Conservation (phyloP, 2,329 filamentous ascomycete species). For the Pseudopithomyces maydicus region DNA sequence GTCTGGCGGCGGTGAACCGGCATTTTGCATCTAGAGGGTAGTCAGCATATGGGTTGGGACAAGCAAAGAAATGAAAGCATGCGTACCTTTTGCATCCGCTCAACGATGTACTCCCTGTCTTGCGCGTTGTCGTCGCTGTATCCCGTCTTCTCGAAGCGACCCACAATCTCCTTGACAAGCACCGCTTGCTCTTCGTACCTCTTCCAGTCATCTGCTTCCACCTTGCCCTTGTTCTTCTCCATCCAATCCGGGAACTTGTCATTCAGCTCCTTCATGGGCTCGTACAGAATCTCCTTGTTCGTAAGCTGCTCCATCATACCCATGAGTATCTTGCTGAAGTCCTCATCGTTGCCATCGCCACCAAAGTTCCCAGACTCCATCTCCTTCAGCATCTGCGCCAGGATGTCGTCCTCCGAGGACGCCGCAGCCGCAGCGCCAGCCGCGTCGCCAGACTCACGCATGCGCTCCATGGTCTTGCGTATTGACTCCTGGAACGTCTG, state of each 20-base stretch:
- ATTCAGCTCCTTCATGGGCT: conserved; percentile 96
- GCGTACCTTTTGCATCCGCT: conserved; percentile 92
- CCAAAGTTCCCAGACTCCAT: conserved; percentile 69
- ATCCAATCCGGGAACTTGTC: conserved; percentile 94
- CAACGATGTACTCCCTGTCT: conserved; percentile 91
- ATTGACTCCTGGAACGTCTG: conserved; percentile 91
- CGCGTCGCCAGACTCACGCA: conserved; percentile 86
- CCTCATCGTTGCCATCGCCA: conserved; percentile 70
- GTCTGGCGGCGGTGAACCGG: conserved; percentile 87
- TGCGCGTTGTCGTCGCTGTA: conserved; percentile 82
- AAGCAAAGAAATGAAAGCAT: not conserved
- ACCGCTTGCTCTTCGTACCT: conserved; percentile 81
- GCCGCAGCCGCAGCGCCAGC: conserved; percentile 78
- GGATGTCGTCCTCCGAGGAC: conserved; percentile 71
- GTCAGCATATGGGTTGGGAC: not conserved
- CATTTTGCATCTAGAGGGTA: conserved; percentile 83
- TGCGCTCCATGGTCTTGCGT: conserved; percentile 90
- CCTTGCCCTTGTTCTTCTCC: conserved; percentile 71
- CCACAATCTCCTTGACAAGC: conserved; percentile 84
- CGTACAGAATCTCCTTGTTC: conserved; percentile 96
- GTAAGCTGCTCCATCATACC: conserved; percentile 99
- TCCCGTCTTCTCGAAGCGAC: conserved; percentile 79
- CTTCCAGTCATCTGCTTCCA: conserved; percentile 71
- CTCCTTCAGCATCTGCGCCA: conserved; percentile 91
- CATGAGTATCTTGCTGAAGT: conserved; percentile 92